Evolutionary conservation across 2,329 filamentous ascomycete species (phyloP).

Genomic region (Knufia petricola): DNA sequence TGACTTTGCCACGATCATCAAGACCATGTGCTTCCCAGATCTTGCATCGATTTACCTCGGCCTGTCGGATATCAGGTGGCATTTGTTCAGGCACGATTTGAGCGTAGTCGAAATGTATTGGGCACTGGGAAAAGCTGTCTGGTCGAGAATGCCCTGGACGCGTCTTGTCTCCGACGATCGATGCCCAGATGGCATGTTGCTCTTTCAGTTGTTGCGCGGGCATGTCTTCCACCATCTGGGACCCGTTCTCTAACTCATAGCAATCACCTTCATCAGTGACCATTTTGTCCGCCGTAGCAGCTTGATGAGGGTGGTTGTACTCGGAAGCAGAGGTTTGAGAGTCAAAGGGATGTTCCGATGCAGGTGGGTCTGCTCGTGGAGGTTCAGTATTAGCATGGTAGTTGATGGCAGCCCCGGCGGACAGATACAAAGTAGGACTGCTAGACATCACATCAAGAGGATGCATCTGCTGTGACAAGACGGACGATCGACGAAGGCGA

Average conservation of each 20-base stretch:
- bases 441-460: background rate
- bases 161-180: slow-evolving; percentile 3
- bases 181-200: background rate
- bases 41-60: slow-evolving; percentile 1
- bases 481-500: too few species aligned
- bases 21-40: slow-evolving; percentile 9
- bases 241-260: background rate
- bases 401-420: too few species aligned
- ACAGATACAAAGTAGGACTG: too few species aligned
- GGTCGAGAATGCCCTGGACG: background rate
- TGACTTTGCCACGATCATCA: slow-evolving; percentile 4
- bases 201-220: background rate
- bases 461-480: too few species aligned
- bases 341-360: too few species aligned
- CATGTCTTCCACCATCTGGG: background rate
- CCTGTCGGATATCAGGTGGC: slow-evolving; percentile 9
- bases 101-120: slow-evolving; percentile 11
- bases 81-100: slow-evolving; percentile 13
- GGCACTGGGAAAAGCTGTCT: background rate
- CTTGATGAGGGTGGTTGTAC: too few species aligned
- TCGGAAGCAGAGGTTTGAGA: too few species aligned
- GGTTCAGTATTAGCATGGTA: too few species aligned
- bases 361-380: too few species aligned
- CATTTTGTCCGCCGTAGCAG: too few species aligned
- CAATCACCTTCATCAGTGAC: background rate